phyloP scores from a whole-genome alignment of 2,329 filamentous ascomycete species.

The Nothophaeocryptopus gaeumannii region DNA sequence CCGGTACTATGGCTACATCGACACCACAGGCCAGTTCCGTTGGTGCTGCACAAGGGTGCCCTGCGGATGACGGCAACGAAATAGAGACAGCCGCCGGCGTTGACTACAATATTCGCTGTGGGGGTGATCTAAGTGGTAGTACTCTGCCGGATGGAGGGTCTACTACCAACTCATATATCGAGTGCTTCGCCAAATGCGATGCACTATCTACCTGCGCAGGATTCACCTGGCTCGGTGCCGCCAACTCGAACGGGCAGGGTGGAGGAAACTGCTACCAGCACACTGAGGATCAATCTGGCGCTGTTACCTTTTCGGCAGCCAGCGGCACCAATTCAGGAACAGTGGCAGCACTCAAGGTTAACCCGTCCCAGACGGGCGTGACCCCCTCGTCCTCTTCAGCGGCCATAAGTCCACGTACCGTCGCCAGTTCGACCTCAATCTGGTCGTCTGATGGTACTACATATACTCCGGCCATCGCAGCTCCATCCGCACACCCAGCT shows the following conservation, averaged over 20 bases:
- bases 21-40: background rate
- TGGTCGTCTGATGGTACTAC: background rate
- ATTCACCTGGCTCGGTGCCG: conserved; percentile 2
- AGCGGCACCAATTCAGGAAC: background rate
- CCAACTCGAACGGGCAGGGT: background rate
- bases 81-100: conserved; percentile 25
- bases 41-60: background rate
- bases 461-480: background rate
- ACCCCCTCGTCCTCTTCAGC: too few species aligned
- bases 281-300: background rate
- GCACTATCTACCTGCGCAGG: conserved; percentile 1
- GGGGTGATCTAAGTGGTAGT: background rate
- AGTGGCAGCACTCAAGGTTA: background rate
- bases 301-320: background rate
- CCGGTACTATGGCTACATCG: conserved; percentile 14
- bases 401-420: background rate
- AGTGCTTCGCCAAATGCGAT: conserved; percentile 1
- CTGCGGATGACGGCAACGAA: conserved; percentile 8
- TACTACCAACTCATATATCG: background rate
- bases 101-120: background rate
- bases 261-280: conserved; percentile 3
- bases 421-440: background rate
- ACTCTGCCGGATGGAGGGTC: background rate
- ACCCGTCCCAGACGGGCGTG: background rate
- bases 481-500: background rate